Evolutionary conservation across 768 basidiomycete species (phyloP).

Genomic region (Termitomyces sp.): DNA sequence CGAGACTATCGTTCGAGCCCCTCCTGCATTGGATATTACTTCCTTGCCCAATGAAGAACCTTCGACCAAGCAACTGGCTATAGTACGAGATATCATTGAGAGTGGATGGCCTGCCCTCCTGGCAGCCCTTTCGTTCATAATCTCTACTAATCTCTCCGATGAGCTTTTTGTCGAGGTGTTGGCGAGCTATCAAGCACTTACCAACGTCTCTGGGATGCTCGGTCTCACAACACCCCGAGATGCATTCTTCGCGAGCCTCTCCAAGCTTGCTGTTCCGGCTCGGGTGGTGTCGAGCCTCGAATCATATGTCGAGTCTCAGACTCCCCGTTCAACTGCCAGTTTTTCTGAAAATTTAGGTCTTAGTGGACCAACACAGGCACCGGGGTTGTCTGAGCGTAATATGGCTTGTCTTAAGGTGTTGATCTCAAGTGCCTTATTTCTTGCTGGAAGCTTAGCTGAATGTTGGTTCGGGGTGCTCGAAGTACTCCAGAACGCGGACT

Average conservation of each 20-base stretch:
- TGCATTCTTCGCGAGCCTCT: slow-evolving; percentile 84
- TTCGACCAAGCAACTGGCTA: slow-evolving; percentile 50
- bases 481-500: slow-evolving; percentile 91
- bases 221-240: slow-evolving; percentile 83
- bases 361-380: slow-evolving; percentile 46
- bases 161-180: slow-evolving; percentile 87
- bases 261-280: slow-evolving; percentile 91
- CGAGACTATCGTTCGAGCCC: slow-evolving; percentile 62
- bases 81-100: slow-evolving; percentile 75
- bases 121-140: slow-evolving; percentile 84
- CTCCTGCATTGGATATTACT: slow-evolving; percentile 63
- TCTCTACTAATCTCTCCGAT: slow-evolving; percentile 88
- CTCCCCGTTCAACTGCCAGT: slow-evolving; percentile 54
- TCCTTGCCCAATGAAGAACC: slow-evolving; percentile 45
- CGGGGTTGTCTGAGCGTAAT: slow-evolving; percentile 84
- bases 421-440: slow-evolving; percentile 68
- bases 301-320: slow-evolving; percentile 41
- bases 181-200: slow-evolving; percentile 76
- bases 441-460: slow-evolving; percentile 81
- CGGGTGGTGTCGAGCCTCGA: slow-evolving; percentile 85
- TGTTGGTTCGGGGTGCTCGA: slow-evolving; percentile 93
- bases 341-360: slow-evolving; percentile 70
- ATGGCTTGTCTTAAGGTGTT: slow-evolving; percentile 86
- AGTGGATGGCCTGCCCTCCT: slow-evolving; percentile 91
- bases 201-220: slow-evolving; percentile 87